Percentiles rank a stretch among this genome's conserved stretches.
Evolutionary conservation across 208 protist genomes (phyloP).

Genomic region (Leishmania mexicana): DNA sequence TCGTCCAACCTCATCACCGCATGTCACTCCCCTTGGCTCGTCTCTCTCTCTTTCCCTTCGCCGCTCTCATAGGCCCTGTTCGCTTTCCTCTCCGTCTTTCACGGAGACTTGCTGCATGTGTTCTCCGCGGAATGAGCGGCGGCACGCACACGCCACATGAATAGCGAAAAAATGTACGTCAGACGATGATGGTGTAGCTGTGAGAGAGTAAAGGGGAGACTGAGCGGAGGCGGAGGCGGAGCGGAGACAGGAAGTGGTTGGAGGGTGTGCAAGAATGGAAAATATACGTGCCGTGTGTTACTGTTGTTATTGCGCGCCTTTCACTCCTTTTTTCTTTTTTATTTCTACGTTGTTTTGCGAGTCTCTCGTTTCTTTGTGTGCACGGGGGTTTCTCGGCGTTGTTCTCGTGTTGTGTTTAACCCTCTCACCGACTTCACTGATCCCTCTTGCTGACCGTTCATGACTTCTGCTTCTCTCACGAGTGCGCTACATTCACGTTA

Average conservation of each 20-base stretch:
- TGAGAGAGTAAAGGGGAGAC: not conserved
- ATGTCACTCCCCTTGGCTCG: too few species aligned
- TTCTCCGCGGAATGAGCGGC: not conserved
- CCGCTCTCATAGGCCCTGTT: too few species aligned
- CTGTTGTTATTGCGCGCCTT: not conserved
- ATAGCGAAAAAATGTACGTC: not conserved
- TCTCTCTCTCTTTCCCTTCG: too few species aligned
- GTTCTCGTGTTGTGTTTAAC: not conserved
- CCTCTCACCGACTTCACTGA: not conserved
- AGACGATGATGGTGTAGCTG: not conserved
- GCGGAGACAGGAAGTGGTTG: not conserved
- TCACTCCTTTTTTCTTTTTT: not conserved
- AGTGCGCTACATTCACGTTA: not conserved
- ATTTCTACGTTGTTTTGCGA: not conserved
- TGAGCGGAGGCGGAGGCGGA: too few species aligned
- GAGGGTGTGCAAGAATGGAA: not conserved
- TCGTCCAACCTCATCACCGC: too few species aligned
- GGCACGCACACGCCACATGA: not conserved
- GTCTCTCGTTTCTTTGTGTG: not conserved
- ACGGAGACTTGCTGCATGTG: not conserved
- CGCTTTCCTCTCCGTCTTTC: not conserved
- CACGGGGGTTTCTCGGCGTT: not conserved
- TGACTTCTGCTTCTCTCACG: constrained; percentile 1
- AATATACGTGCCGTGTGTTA: not conserved
- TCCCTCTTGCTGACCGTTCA: not conserved